Conservation (phyloP, 129 eudicot species). For the Mikania micrantha region DNA sequence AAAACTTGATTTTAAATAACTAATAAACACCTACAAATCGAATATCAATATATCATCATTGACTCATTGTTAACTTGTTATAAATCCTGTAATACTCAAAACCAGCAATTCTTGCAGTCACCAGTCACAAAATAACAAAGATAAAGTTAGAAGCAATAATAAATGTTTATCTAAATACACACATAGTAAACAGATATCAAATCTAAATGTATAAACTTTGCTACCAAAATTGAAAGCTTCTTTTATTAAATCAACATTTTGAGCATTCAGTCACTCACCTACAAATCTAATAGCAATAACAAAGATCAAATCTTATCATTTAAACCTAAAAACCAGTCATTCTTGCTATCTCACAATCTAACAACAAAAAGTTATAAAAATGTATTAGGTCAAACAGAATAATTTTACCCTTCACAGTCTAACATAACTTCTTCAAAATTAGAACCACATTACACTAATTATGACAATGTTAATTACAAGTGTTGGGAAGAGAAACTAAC, state of each 20-base stretch:
- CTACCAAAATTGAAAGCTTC: background rate
- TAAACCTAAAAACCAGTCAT: background rate
- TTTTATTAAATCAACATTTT: background rate
- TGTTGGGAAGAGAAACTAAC: slow-evolving; percentile 17
- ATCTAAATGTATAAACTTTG: background rate
- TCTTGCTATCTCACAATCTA: background rate
- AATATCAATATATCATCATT: background rate
- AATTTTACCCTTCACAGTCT: background rate
- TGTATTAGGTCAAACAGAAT: background rate
- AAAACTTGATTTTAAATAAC: background rate
- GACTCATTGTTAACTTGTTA: background rate
- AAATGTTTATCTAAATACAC: background rate
- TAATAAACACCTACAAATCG: background rate
- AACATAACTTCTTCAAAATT: background rate
- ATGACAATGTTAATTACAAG: background rate
- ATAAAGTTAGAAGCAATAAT: background rate
- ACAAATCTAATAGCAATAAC: background rate
- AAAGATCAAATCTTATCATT: background rate
- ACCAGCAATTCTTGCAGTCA: background rate
- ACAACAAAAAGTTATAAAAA: background rate
- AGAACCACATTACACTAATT: background rate
- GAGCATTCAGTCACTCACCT: background rate
- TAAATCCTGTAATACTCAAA: background rate
- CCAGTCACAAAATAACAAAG: background rate
- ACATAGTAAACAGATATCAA: background rate